Evolutionary conservation across 768 basidiomycete species (phyloP).

Genomic region (Lanmaoa rubissima): DNA sequence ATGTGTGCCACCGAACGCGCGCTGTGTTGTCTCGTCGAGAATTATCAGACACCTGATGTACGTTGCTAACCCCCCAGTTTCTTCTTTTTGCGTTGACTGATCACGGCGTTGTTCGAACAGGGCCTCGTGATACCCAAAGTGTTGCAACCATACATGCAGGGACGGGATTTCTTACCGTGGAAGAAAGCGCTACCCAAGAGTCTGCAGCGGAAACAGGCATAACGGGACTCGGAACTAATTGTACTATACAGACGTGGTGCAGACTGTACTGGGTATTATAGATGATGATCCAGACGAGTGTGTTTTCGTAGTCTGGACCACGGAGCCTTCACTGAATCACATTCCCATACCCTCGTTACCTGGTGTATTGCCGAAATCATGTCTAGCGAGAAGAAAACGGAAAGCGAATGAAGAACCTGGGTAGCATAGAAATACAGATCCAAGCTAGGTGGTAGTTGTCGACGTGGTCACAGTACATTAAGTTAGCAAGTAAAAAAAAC

Average conservation of each 20-base stretch:
- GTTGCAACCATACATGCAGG: slow-evolving; percentile 93
- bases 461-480: slow-evolving; percentile 13
- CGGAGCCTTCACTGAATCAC: no score
- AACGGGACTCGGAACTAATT: background rate
- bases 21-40: slow-evolving; percentile 96
- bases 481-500: slow-evolving; percentile 16
- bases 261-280: background rate
- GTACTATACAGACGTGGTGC: background rate
- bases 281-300: background rate
- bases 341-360: background rate
- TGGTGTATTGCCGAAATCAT: slow-evolving; percentile 4
- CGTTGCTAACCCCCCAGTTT: slow-evolving; percentile 18
- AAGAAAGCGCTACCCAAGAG: slow-evolving; percentile 79
- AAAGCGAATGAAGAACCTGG: background rate
- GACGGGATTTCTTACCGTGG: slow-evolving; percentile 85
- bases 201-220: slow-evolving; percentile 69
- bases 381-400: background rate
- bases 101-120: slow-evolving; percentile 39
- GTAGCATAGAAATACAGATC: slow-evolving; percentile 23
- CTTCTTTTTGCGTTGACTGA: background rate
- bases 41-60: slow-evolving; percentile 95
- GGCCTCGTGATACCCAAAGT: slow-evolving; percentile 89
- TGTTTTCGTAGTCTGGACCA: background rate
- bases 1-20: slow-evolving; percentile 97
- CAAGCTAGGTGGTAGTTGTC: background rate